Evolutionary conservation across 352 stramenopile genomes (phyloP), one percentile per base, ranked within the genome.

Genomic region (Hyphochytrium catenoides): DNA sequence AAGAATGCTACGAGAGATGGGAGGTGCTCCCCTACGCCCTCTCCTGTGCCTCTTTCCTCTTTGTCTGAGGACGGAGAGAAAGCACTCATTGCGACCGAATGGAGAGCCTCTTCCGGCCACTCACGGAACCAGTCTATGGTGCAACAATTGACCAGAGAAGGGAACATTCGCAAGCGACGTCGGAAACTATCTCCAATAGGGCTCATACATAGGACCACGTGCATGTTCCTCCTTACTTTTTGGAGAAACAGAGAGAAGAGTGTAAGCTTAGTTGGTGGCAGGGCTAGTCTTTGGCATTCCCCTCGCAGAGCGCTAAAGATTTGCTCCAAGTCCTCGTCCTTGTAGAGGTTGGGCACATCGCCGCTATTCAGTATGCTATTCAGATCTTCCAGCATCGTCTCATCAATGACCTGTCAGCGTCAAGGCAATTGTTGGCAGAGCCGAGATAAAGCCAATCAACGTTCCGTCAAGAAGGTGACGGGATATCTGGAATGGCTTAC

Each of bases 341-440:
- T 72, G 39, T 94, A 95, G 36, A 95, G 44, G 36, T 94, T 94
- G 1, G 83, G 83, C 0, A 95, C 71, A 31, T 94, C 81, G 12
- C 83, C 83, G 16, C 73, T 89, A 55, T 94, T 95, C 1, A 95
- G 57, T 3, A 95, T 69, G 44, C 75, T 87, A 53, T 95, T 95
- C 37, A 95, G 79, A 46, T 95, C 83, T 51, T 95, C 83, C 2
- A 95, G 46, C 78, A 95, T 94, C 7, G 72, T 69, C 41, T 95
- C 83, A 31, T 91, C 58, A 3, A 93, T 73, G 34, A 95, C 91
- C 48, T 69, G 56, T 24, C 20, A 26, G 5, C 23, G 15, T 7
- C 14, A 26, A n/a, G n/a, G n/a, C n/a, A n/a, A n/a, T n/a, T n/a
- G n/a, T n/a, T n/a, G n/a, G n/a, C n/a, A n/a, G n/a, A n/a, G n/a